phyloP scores from a whole-genome alignment of 1,139 yeast species.

The Pneumocystis jirovecii region DNA sequence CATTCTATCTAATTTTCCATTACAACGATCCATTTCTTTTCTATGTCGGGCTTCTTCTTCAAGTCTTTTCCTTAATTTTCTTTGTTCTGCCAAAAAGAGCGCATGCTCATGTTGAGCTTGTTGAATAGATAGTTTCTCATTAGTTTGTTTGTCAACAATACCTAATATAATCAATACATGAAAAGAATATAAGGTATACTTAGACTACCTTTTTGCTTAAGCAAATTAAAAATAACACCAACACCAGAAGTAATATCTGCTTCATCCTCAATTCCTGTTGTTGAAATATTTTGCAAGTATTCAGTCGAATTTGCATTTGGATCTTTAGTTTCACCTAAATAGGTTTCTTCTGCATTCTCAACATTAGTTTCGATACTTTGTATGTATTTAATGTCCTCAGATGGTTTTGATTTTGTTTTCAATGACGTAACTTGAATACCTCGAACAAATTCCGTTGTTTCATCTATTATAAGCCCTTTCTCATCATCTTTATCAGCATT shows the following conservation, averaged over 20 bases:
- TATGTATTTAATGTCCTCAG: slow-evolving; percentile 2
- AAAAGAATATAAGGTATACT: background rate
- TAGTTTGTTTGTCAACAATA: slow-evolving; percentile 12
- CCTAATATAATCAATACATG: background rate
- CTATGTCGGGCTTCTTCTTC: slow-evolving; percentile 13
- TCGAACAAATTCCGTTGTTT: slow-evolving; percentile 41
- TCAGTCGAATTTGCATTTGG: slow-evolving; percentile 6
- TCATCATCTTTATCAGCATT: slow-evolving; percentile 17
- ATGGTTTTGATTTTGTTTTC: slow-evolving; percentile 12
- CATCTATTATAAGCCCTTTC: slow-evolving; percentile 37
- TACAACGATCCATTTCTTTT: slow-evolving; percentile 17
- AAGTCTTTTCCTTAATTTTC: slow-evolving; percentile 9
- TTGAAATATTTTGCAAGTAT: slow-evolving; percentile 6
- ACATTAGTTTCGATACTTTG: slow-evolving; percentile 16
- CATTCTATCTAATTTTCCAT: slow-evolving; percentile 21
- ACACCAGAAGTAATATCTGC: slow-evolving; percentile 13
- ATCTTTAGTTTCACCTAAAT: slow-evolving; percentile 12
- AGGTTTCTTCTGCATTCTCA: slow-evolving; percentile 10
- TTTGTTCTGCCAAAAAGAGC: slow-evolving; percentile 14
- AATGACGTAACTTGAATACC: slow-evolving; percentile 15
- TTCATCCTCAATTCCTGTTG: slow-evolving; percentile 15
- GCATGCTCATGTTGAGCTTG: slow-evolving; percentile 12
- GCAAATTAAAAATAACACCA: slow-evolving; percentile 15
- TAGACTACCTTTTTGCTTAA: slow-evolving; percentile 11
- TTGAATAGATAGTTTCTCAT: slow-evolving; percentile 11